phyloP scores from a whole-genome alignment of 352 stramenopile species.

The Pythium vanterpoolii region DNA sequence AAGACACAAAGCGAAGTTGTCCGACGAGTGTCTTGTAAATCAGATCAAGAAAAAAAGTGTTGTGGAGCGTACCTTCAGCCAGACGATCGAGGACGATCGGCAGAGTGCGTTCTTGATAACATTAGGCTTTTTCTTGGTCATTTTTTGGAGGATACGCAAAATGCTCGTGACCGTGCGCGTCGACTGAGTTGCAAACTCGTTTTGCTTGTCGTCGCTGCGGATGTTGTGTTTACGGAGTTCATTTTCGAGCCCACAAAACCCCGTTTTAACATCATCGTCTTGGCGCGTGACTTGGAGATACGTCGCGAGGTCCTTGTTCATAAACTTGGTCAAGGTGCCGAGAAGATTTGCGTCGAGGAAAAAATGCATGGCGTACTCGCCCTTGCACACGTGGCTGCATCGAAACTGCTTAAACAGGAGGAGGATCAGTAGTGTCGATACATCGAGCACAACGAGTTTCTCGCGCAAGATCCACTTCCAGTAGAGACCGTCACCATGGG shows the following conservation, averaged over 20 bases:
- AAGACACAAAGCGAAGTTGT: slow-evolving; percentile 2
- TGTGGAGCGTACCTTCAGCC: slow-evolving; percentile 52
- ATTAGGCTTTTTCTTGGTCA: slow-evolving; percentile 84
- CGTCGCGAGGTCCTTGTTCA: slow-evolving; percentile 82
- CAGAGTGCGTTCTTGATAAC: slow-evolving; percentile 82
- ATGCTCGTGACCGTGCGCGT: slow-evolving; percentile 76
- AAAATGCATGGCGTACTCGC: slow-evolving; percentile 79
- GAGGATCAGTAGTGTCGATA: slow-evolving; percentile 59
- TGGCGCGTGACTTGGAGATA: slow-evolving; percentile 73
- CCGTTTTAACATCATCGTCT: slow-evolving; percentile 48
- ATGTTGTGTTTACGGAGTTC: slow-evolving; percentile 60
- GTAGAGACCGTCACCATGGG: slow-evolving; percentile 58
- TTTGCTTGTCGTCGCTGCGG: slow-evolving; percentile 61
- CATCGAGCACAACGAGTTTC: slow-evolving; percentile 74
- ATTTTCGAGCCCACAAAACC: slow-evolving; percentile 59
- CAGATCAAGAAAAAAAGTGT: neutral
- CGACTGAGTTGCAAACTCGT: slow-evolving; percentile 63
- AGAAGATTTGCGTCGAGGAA: slow-evolving; percentile 75
- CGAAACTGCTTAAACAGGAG: slow-evolving; percentile 79
- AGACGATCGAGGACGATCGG: slow-evolving; percentile 71
- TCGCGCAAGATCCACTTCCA: slow-evolving; percentile 84
- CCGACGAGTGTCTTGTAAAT: neutral
- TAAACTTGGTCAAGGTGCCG: slow-evolving; percentile 77
- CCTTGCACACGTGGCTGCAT: slow-evolving; percentile 67
- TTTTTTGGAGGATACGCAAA: slow-evolving; percentile 73